Evolutionary conservation across 768 basidiomycete species (phyloP).

Genomic region (Boletus tylopilopsis): DNA sequence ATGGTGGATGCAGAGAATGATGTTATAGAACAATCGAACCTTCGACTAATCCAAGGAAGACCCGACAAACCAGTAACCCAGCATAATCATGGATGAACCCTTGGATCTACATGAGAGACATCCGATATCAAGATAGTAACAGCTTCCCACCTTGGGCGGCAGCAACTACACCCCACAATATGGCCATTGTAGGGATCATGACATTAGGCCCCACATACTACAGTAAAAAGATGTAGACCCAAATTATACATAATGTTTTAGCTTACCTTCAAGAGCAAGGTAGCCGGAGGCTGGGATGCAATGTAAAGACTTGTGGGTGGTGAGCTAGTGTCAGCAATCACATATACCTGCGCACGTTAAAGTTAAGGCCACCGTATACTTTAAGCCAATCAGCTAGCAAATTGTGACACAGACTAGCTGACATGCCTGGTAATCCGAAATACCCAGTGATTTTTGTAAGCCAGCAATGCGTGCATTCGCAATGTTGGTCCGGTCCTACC

Average conservation of each 20-base stretch:
- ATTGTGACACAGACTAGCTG: neutral
- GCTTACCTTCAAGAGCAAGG: constrained; percentile 49
- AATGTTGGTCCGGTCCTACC: constrained; percentile 43
- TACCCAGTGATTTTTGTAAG: constrained; percentile 44
- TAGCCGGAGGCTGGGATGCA: constrained; percentile 55
- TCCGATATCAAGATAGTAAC: neutral
- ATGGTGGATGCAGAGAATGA: constrained; percentile 1
- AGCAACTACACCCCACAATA: neutral
- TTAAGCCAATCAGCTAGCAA: neutral
- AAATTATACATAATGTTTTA: neutral
- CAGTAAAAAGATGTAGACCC: neutral
- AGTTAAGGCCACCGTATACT: constrained; percentile 36
- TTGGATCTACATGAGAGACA: constrained; percentile 12
- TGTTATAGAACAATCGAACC: constrained; percentile 33
- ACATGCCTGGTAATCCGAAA: constrained; percentile 26
- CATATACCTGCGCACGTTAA: constrained; percentile 8
- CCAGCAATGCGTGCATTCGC: constrained; percentile 61
- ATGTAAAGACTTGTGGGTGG: constrained; percentile 41
- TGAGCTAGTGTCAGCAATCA: neutral
- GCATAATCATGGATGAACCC: constrained; percentile 46
- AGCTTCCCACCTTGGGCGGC: neutral
- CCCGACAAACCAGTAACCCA: constrained; percentile 50
- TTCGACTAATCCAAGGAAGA: constrained; percentile 56
- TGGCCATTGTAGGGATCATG: neutral
- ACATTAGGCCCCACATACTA: constrained; percentile 1